Percentiles rank a stretch among this genome's conserved stretches.
Conservation (phyloP, 495 filamentous ascomycete genomes). For the Staphylotrichum longicolle region DNA sequence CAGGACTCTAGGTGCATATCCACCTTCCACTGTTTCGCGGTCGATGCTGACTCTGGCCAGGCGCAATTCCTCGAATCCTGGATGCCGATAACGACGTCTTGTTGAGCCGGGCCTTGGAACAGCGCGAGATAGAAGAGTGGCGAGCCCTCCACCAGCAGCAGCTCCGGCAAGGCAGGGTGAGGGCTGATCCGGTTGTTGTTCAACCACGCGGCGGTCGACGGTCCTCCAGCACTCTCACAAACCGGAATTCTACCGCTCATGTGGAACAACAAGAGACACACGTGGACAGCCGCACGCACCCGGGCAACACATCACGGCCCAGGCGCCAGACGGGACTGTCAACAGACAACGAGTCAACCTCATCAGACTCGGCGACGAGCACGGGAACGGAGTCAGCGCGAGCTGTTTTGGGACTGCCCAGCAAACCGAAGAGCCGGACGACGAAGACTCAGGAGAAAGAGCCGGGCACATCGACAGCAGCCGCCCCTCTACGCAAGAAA, state of each 20-base stretch:
- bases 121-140: slow-evolving; percentile 20
- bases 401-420: neutral
- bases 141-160: neutral
- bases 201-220: neutral
- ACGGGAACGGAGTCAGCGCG: neutral
- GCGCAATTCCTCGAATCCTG: slow-evolving; percentile 14
- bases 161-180: neutral
- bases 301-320: neutral
- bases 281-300: too few relatives aligned
- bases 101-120: slow-evolving; percentile 24
- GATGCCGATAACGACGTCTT: slow-evolving; percentile 20
- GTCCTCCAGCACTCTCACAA: too few relatives aligned
- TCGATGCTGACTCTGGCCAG: slow-evolving; percentile 5
- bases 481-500: neutral
- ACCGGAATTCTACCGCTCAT: too few relatives aligned
- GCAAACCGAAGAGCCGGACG: neutral
- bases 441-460: neutral
- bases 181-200: slow-evolving; percentile 4
- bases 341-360: slow-evolving; percentile 8
- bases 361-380: neutral
- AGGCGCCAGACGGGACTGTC: neutral
- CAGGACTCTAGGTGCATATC: slow-evolving; percentile 15
- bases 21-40: neutral
- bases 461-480: neutral
- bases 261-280: too few relatives aligned